Evolutionary conservation across 2,329 filamentous ascomycete species (phyloP).

Genomic region (Truncatella angustata): DNA sequence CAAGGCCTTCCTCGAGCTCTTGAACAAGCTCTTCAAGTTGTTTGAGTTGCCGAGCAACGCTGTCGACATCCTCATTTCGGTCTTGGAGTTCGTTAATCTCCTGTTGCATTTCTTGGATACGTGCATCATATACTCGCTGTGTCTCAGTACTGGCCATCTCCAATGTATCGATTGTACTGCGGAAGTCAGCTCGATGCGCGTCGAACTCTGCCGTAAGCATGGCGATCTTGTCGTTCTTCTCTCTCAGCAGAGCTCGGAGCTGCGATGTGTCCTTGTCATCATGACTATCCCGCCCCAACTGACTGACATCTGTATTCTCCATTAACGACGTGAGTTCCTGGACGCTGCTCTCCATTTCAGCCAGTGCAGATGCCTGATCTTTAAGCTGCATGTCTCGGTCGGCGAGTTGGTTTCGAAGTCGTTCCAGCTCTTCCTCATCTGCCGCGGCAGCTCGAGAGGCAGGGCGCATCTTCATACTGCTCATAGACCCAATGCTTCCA

Average conservation of each 20-base stretch:
- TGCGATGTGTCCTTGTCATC: conserved; percentile 74
- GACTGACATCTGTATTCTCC: conserved; percentile 49
- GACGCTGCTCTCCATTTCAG: conserved; percentile 75
- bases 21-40: conserved; percentile 95
- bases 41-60: conserved; percentile 86
- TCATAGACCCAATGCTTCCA: conserved; percentile 52
- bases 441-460: conserved; percentile 45
- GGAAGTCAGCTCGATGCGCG: conserved; percentile 88
- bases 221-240: conserved; percentile 96
- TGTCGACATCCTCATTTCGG: conserved; percentile 84
- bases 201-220: conserved; percentile 94
- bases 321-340: conserved; percentile 60
- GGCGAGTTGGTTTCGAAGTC: conserved; percentile 70
- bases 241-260: conserved; percentile 77
- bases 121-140: conserved; percentile 91
- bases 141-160: conserved; percentile 96
- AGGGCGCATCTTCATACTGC: conserved; percentile 55
- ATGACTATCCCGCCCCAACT: conserved; percentile 43
- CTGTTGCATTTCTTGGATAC: conserved; percentile 79
- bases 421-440: conserved; percentile 71
- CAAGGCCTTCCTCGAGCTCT: conserved; percentile 92
- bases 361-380: conserved; percentile 77
- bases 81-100: conserved; percentile 83
- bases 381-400: conserved; percentile 85
- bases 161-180: conserved; percentile 93